A percentile compares a stretch with the other conserved stretches of the same genome.
Evolutionary conservation across 2,329 filamentous ascomycete species (phyloP).

Genomic region (Chaetomium sp.): DNA sequence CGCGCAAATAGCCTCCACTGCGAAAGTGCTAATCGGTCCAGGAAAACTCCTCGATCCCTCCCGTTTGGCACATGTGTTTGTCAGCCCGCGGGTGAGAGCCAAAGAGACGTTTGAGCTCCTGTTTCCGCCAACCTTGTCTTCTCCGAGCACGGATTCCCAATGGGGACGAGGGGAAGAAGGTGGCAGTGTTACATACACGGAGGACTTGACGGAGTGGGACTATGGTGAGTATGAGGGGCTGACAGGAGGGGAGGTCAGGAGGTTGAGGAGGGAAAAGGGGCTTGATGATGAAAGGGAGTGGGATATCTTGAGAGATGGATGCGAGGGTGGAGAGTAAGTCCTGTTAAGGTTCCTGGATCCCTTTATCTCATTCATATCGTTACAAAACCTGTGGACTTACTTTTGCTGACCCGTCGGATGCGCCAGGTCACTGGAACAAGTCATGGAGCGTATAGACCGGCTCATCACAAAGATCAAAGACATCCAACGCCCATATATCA

Average conservation of each 20-base stretch:
- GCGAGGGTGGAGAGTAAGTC: neutral
- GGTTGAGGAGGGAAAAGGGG: neutral
- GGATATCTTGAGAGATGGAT: neutral
- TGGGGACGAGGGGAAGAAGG: neutral
- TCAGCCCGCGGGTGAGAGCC: neutral
- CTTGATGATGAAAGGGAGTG: neutral
- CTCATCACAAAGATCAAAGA: neutral
- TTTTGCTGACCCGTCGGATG: too few relatives aligned
- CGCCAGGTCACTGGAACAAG: neutral
- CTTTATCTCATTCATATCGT: neutral
- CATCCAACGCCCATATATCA: neutral
- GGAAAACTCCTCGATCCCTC: slow-evolving; percentile 2
- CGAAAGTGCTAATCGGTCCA: neutral
- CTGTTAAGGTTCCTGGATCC: too few relatives aligned
- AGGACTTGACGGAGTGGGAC: neutral
- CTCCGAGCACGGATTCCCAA: too few relatives aligned
- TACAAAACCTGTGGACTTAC: too few relatives aligned
- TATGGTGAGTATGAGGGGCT: neutral
- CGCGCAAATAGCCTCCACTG: neutral
- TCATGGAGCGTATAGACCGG: neutral
- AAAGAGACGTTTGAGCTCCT: neutral
- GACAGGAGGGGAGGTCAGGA: neutral
- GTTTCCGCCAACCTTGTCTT: neutral
- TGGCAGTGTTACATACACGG: neutral
- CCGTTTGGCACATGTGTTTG: neutral